phyloP scores from a whole-genome alignment of 2,329 filamentous ascomycete species.

The Drechslera avenae region DNA sequence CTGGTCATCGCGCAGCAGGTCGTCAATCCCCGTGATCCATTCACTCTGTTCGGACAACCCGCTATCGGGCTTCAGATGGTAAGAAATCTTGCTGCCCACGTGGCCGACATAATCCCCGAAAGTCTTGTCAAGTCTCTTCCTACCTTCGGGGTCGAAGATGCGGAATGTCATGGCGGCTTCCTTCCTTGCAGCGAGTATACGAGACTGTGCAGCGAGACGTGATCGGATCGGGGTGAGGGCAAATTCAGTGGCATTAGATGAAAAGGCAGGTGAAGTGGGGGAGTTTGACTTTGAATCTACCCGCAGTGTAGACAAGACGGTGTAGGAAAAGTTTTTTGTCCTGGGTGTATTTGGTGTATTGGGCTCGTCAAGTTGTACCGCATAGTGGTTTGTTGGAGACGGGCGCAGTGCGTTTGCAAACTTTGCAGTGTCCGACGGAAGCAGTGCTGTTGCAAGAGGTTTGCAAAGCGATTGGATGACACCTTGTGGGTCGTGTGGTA shows the following conservation, averaged over 20 bases:
- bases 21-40: constrained; percentile 36
- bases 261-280: constrained; percentile 6
- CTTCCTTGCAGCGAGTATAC: constrained; percentile 64
- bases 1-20: constrained; percentile 21
- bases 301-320: constrained; percentile 10
- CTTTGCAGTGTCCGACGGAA: constrained; percentile 45
- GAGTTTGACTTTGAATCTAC: constrained; percentile 30
- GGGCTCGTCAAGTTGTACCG: constrained; percentile 3
- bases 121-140: constrained; percentile 58
- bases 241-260: constrained; percentile 6
- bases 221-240: constrained; percentile 56
- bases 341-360: neutral
- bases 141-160: constrained; percentile 57
- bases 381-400: neutral
- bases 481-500: constrained; percentile 72
- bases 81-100: constrained; percentile 63
- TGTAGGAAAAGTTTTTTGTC: neutral
- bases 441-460: constrained; percentile 62
- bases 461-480: constrained; percentile 71
- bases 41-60: constrained; percentile 18
- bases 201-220: constrained; percentile 67
- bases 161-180: constrained; percentile 64
- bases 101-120: constrained; percentile 68
- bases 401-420: constrained; percentile 15
- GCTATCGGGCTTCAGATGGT: constrained; percentile 63